Evolutionary conservation across 495 filamentous ascomycete species (phyloP).

Genomic region (Daldinia childiae): DNA sequence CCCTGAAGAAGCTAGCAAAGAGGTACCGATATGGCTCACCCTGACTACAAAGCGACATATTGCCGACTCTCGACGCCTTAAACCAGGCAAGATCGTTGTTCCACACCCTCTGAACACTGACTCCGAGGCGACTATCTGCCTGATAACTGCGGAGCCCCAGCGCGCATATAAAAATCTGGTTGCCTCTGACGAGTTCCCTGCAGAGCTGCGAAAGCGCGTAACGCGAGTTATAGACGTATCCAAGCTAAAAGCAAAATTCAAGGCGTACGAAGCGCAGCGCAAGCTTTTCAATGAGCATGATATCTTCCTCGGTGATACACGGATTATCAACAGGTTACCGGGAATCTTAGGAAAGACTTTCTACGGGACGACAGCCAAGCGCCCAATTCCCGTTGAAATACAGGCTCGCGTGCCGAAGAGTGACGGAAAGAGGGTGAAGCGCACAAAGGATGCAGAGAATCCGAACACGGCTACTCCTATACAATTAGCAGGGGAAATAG

Average conservation of each 20-base stretch:
- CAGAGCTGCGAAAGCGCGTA: constrained; percentile 74
- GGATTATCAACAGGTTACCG: constrained; percentile 80
- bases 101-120: constrained; percentile 74
- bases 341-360: constrained; percentile 84
- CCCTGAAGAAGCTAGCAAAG: constrained; percentile 66
- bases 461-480: constrained; percentile 38
- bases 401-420: constrained; percentile 68
- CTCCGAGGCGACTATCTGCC: constrained; percentile 40
- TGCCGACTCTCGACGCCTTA: constrained; percentile 75
- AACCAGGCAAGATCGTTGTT: constrained; percentile 69
- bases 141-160: constrained; percentile 74
- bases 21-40: constrained; percentile 78
- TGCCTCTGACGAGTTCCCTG: constrained; percentile 76
- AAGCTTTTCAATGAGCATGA: constrained; percentile 85
- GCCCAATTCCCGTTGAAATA: constrained; percentile 85
- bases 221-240: constrained; percentile 80
- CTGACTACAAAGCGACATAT: constrained; percentile 92
- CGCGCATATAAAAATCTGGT: constrained; percentile 89
- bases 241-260: constrained; percentile 87
- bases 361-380: constrained; percentile 79
- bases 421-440: constrained; percentile 71
- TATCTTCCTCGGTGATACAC: constrained; percentile 87
- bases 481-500: constrained; percentile 46
- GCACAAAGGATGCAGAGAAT: constrained; percentile 55
- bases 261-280: constrained; percentile 83